A percentile compares a stretch with the other conserved stretches of the same genome.
These are phyloP conservation scores for Ilex aquifolium DNA, from an alignment of 257 asterid genomes.

Conservation along the genomic window DNA sequence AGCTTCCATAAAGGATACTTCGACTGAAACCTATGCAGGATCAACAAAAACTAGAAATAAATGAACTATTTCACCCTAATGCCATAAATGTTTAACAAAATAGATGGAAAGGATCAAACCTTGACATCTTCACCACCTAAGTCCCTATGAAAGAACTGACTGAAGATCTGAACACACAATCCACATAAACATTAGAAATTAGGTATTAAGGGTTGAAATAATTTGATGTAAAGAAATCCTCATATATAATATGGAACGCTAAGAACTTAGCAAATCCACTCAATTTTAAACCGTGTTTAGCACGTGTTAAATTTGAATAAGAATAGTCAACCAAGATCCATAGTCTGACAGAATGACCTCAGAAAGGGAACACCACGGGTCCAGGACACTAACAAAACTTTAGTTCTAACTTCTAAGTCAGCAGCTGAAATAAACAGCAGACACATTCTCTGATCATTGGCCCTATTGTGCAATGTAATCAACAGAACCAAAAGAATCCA, in stretches of 20 bases:
- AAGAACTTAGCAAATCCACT: too few species aligned
- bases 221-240: slow-evolving; percentile 6
- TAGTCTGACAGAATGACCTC: too few species aligned
- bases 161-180: slow-evolving; percentile 48
- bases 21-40: slow-evolving; percentile 47
- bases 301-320: too few species aligned
- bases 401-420: too few species aligned
- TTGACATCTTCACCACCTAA: slow-evolving; percentile 81
- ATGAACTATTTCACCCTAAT: not conserved
- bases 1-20: slow-evolving; percentile 96
- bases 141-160: slow-evolving; percentile 39
- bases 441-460: too few species aligned
- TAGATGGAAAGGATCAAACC: slow-evolving; percentile 36
- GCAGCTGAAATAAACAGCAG: too few species aligned
- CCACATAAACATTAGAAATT: slow-evolving; percentile 16
- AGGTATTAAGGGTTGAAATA: slow-evolving; percentile 15
- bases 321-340: too few species aligned
- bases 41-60: slow-evolving; percentile 5
- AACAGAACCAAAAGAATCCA: too few species aligned
- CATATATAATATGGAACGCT: not conserved
- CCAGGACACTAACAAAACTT: too few species aligned
- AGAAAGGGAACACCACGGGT: too few species aligned
- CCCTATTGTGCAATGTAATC: too few species aligned
- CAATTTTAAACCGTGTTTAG: too few species aligned
- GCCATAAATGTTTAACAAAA: not conserved